A percentile compares a stretch with the other conserved stretches of the same genome.
These are phyloP conservation scores for Petasospora rhodanensis DNA, from an alignment of 1,139 yeast species.

Conservation along the genomic window DNA sequence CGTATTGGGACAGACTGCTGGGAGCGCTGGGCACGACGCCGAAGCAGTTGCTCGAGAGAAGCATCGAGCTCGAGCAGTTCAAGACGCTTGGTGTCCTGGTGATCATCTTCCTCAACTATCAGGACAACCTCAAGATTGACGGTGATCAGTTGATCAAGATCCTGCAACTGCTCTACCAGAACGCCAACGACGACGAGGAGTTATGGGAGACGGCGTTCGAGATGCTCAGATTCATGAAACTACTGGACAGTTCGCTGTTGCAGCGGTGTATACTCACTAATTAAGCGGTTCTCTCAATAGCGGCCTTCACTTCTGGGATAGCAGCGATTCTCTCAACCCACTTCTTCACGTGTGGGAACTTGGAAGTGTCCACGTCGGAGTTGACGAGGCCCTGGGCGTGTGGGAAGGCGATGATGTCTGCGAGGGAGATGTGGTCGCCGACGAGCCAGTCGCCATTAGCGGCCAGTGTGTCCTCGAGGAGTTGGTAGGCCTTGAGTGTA, in stretches of 20 bases:
- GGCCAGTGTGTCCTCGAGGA: conserved; percentile 42
- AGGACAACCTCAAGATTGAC: conserved; percentile 21
- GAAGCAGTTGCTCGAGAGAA: conserved; percentile 32
- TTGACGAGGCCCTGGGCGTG: conserved; percentile 26
- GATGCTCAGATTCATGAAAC: conserved; percentile 40
- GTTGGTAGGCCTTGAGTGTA: conserved; percentile 34
- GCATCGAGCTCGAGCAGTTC: conserved; percentile 38
- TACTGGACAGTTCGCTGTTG: conserved; percentile 32
- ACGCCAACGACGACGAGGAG: conserved; percentile 34
- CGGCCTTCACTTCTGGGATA: conserved; percentile 34
- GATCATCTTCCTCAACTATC: conserved; percentile 40
- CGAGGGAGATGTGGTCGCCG: conserved; percentile 49
- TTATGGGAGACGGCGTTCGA: conserved; percentile 47
- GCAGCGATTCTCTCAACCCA: conserved; percentile 37
- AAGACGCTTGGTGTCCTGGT: conserved; percentile 41
- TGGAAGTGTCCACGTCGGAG: conserved; percentile 29
- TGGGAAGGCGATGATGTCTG: conserved; percentile 45
- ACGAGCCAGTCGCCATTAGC: conserved; percentile 44
- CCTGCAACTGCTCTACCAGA: conserved; percentile 31
- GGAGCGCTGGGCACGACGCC: conserved; percentile 35
- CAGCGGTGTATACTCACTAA: conserved; percentile 9
- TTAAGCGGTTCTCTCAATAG: conserved; percentile 9
- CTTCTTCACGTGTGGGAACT: conserved; percentile 36
- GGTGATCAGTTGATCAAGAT: conserved; percentile 34
- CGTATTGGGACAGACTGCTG: conserved; percentile 56